Conservation (phyloP, 2,329 filamentous ascomycete species). For the Xylaria sp. region DNA sequence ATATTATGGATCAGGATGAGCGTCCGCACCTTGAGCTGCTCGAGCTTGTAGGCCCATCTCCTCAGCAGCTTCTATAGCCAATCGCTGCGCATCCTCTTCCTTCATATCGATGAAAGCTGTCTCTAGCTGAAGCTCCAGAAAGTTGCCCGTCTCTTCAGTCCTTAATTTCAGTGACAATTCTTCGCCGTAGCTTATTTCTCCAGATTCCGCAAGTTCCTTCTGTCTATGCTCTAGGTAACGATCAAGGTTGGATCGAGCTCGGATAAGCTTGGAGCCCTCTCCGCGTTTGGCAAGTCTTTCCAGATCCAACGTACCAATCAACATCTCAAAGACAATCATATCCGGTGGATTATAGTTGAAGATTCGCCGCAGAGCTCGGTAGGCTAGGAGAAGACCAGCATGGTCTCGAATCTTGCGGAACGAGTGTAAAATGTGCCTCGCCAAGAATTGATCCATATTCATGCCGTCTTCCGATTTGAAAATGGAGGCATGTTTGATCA, state of each 20-base stretch:
- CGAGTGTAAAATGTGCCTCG: conserved; percentile 61
- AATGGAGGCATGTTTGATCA: conserved; percentile 59
- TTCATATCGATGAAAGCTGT: conserved; percentile 24
- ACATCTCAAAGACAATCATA: conserved; percentile 58
- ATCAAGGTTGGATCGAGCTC: conserved; percentile 57
- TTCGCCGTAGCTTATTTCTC: conserved; percentile 46
- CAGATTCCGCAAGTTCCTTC: conserved; percentile 41
- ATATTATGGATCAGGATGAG: conserved; percentile 6
- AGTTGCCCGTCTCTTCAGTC: conserved; percentile 55
- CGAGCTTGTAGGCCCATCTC: conserved; percentile 42
- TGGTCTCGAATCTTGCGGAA: conserved; percentile 59
- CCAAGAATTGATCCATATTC: conserved; percentile 57
- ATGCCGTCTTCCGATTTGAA: conserved; percentile 54
- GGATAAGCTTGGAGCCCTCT: conserved; percentile 55
- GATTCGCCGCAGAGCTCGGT: conserved; percentile 55
- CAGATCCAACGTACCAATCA: conserved; percentile 57
- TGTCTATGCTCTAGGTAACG: conserved; percentile 49
- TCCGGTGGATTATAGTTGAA: conserved; percentile 59
- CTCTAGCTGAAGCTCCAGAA: conserved; percentile 55
- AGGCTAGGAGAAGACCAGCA: conserved; percentile 58
- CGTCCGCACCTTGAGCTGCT: conserved; percentile 16
- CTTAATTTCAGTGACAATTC: conserved; percentile 52
- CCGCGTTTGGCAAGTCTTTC: conserved; percentile 51
- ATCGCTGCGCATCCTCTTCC: conserved; percentile 19
- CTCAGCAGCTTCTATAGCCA: conserved; percentile 36